phyloP scores from a whole-genome alignment of 2,329 filamentous ascomycete genomes.

The Tympanopsis confertula region DNA sequence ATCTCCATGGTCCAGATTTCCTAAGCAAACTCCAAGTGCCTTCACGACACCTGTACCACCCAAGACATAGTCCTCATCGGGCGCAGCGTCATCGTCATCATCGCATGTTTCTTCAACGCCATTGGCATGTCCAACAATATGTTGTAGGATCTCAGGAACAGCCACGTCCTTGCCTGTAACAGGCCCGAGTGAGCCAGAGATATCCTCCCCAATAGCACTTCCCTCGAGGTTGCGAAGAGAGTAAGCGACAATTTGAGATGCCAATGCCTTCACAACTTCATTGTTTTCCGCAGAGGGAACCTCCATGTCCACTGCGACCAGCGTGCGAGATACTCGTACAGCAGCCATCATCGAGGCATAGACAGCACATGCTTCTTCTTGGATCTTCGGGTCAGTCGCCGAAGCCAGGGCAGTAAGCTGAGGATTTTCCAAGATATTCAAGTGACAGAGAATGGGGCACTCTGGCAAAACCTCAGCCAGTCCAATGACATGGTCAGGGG shows the following conservation, averaged over 20 bases:
- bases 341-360: slow-evolving; percentile 88
- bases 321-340: slow-evolving; percentile 67
- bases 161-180: slow-evolving; percentile 19
- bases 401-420: slow-evolving; percentile 59
- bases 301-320: slow-evolving; percentile 87
- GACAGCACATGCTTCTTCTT: slow-evolving; percentile 87
- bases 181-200: slow-evolving; percentile 19
- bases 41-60: slow-evolving; percentile 92
- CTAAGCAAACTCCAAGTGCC: slow-evolving; percentile 78
- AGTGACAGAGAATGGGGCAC: slow-evolving; percentile 66
- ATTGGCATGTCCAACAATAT: slow-evolving; percentile 67
- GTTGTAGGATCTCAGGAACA: slow-evolving; percentile 72
- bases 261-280: slow-evolving; percentile 82
- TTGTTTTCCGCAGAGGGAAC: slow-evolving; percentile 71
- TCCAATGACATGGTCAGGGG: slow-evolving; percentile 78
- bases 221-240: slow-evolving; percentile 84
- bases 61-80: slow-evolving; percentile 90
- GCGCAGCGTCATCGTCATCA: slow-evolving; percentile 57
- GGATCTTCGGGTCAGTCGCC: slow-evolving; percentile 64
- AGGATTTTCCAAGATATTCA: slow-evolving; percentile 76
- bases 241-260: slow-evolving; percentile 89
- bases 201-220: slow-evolving; percentile 55
- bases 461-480: slow-evolving; percentile 85
- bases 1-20: slow-evolving; percentile 62
- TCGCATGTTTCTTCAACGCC: slow-evolving; percentile 33